phyloP scores from a whole-genome alignment of 768 basidiomycete species.

The Pholiota microspora region DNA sequence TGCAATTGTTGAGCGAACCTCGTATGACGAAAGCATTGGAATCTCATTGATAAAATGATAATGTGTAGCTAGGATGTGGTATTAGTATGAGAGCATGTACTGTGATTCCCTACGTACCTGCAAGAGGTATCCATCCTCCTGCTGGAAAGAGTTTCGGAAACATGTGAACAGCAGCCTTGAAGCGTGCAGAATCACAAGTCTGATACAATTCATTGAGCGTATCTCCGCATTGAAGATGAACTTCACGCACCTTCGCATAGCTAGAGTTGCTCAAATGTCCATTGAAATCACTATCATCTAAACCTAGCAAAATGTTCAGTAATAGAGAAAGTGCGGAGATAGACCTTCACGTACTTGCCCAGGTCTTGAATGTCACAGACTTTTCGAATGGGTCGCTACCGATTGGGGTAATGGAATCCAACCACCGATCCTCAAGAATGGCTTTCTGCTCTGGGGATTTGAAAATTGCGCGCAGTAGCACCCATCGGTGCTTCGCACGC shows the following conservation, averaged over 20 bases:
- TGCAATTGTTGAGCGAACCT: slow-evolving; percentile 54
- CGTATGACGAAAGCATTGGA: slow-evolving; percentile 57
- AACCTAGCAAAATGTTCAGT: slow-evolving; percentile 31
- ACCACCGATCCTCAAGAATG: slow-evolving; percentile 39
- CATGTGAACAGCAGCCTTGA: slow-evolving; percentile 43
- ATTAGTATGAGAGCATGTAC: neutral
- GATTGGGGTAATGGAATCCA: slow-evolving; percentile 47
- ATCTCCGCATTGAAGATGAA: neutral
- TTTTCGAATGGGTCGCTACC: slow-evolving; percentile 56
- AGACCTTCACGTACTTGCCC: slow-evolving; percentile 53
- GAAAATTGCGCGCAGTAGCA: slow-evolving; percentile 37
- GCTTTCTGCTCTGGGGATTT: slow-evolving; percentile 29
- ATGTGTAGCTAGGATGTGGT: slow-evolving; percentile 48
- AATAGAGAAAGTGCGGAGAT: neutral
- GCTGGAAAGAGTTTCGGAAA: slow-evolving; percentile 58
- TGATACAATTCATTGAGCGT: neutral
- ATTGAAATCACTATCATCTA: slow-evolving; percentile 76
- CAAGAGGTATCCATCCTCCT: slow-evolving; percentile 63
- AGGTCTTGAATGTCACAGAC: slow-evolving; percentile 37
- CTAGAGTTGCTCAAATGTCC: slow-evolving; percentile 79
- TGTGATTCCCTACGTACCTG: slow-evolving; percentile 35
- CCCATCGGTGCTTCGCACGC: slow-evolving; percentile 28
- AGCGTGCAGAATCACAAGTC: slow-evolving; percentile 29
- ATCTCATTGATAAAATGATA: slow-evolving; percentile 73
- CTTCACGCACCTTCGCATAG: slow-evolving; percentile 60